Evolutionary conservation across 441 rosid genomes (phyloP).

Genomic region (Geranium incanum): DNA sequence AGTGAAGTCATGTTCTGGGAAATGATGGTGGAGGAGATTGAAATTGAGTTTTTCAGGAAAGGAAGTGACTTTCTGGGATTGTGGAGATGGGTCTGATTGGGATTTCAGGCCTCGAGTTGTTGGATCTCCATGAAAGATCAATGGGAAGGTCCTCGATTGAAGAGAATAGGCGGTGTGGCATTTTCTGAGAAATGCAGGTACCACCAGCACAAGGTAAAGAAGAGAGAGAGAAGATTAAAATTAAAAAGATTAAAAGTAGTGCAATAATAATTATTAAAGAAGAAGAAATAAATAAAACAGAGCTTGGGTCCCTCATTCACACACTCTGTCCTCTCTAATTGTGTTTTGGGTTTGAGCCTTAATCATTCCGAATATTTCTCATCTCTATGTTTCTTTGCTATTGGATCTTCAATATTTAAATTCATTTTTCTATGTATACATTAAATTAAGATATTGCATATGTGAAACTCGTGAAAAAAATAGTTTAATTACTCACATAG

Average conservation of each 20-base stretch:
- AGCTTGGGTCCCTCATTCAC: constrained; percentile 6
- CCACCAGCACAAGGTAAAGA: constrained; percentile 15
- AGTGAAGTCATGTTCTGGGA: constrained; percentile 12
- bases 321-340: background rate
- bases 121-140: constrained; percentile 39
- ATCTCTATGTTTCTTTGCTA: background rate
- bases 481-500: too few species aligned
- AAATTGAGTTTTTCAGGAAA: constrained; percentile 3
- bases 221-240: background rate
- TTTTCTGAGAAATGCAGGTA: constrained; percentile 41
- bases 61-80: constrained; percentile 16
- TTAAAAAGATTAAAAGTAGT: background rate
- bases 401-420: background rate
- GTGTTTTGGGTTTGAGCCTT: background rate
- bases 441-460: too few species aligned
- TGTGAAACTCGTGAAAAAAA: too few species aligned
- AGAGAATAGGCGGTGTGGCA: constrained; percentile 46
- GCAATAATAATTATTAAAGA: background rate
- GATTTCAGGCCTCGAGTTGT: constrained; percentile 12
- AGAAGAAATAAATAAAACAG: background rate
- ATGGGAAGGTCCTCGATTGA: constrained; percentile 33
- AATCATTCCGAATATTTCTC: constrained; percentile 2
- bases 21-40: constrained; percentile 18
- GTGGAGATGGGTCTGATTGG: constrained; percentile 18
- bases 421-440: too few species aligned